These are phyloP conservation scores for Coleophoma cylindrospora DNA, from an alignment of 2,329 filamentous ascomycete genomes.

Conservation along the genomic window DNA sequence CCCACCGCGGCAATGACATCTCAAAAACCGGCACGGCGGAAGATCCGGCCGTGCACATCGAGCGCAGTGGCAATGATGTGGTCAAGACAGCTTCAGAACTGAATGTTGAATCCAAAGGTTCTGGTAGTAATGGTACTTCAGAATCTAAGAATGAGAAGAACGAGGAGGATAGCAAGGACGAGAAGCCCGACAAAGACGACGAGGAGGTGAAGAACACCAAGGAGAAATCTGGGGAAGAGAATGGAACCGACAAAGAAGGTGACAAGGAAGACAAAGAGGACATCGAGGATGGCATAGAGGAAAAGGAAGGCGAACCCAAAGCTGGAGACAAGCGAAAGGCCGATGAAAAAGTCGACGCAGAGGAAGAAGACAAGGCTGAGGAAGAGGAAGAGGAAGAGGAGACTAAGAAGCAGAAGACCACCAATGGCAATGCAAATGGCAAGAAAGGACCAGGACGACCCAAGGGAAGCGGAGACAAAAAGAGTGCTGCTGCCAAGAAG, in stretches of 20 bases:
- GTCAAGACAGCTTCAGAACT: conserved; percentile 59
- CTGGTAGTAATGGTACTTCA: conserved; percentile 10
- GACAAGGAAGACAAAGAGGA: too few relatives aligned
- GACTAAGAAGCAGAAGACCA: conserved; percentile 9
- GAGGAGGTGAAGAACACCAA: conserved; percentile 29
- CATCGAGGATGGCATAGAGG: conserved; percentile 1
- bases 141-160: conserved; percentile 9
- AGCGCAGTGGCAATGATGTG: conserved; percentile 57
- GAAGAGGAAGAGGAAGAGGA: conserved; percentile 5
- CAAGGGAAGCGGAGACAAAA: neutral
- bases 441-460: conserved; percentile 8
- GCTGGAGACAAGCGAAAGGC: conserved; percentile 4
- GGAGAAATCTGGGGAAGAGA: neutral
- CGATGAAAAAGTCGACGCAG: conserved; percentile 7
- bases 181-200: conserved; percentile 23
- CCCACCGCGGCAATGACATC: conserved; percentile 58
- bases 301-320: conserved; percentile 18
- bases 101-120: conserved; percentile 43
- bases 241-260: too few relatives aligned
- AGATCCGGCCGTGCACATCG: conserved; percentile 56
- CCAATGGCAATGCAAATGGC: conserved; percentile 8
- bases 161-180: conserved; percentile 22
- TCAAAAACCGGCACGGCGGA: conserved; percentile 56
- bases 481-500: conserved; percentile 17
- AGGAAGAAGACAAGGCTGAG: neutral